phyloP scores from a whole-genome alignment of 805 yeast genomes.

The Groenewaldozyma tartarivorans region DNA sequence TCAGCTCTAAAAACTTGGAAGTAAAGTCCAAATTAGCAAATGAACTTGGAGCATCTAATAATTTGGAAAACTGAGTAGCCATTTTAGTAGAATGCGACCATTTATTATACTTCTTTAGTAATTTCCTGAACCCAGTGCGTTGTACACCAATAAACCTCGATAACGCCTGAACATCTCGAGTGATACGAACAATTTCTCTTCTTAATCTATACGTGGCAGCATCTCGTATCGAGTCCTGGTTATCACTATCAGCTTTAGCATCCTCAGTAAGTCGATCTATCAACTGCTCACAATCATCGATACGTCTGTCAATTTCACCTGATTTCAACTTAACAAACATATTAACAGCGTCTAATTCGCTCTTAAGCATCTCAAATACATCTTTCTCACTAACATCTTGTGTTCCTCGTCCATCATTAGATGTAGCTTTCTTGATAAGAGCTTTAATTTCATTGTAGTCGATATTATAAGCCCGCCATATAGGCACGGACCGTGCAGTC shows the following conservation, averaged over 20 bases:
- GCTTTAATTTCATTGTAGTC: constrained; percentile 72
- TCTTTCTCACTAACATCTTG: constrained; percentile 1
- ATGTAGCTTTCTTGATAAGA: constrained; percentile 51
- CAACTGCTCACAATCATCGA: constrained; percentile 30
- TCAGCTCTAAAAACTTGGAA: constrained; percentile 50
- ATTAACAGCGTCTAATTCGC: constrained; percentile 45
- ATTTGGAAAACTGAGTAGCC: constrained; percentile 19
- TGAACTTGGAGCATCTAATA: constrained; percentile 40
- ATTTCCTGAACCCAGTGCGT: constrained; percentile 59
- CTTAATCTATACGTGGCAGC: constrained; percentile 19
- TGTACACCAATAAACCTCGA: constrained; percentile 67
- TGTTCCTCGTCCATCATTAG: constrained; percentile 9
- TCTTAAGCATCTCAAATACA: constrained; percentile 29
- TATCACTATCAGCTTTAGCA: constrained; percentile 3
- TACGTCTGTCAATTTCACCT: constrained; percentile 55
- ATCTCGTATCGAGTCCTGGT: constrained; percentile 4
- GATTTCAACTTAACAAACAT: constrained; percentile 58
- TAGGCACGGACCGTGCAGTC: constrained; percentile 66
- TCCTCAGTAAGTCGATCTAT: constrained; percentile 25
- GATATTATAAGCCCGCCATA: constrained; percentile 78
- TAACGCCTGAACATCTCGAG: constrained; percentile 49
- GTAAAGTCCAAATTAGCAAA: constrained; percentile 55
- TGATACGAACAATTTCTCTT: constrained; percentile 34
- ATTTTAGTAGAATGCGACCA: constrained; percentile 27
- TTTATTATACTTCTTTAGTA: constrained; percentile 57